Evolutionary conservation across 768 basidiomycete species (phyloP).

Genomic region (Amanita phalloides): DNA sequence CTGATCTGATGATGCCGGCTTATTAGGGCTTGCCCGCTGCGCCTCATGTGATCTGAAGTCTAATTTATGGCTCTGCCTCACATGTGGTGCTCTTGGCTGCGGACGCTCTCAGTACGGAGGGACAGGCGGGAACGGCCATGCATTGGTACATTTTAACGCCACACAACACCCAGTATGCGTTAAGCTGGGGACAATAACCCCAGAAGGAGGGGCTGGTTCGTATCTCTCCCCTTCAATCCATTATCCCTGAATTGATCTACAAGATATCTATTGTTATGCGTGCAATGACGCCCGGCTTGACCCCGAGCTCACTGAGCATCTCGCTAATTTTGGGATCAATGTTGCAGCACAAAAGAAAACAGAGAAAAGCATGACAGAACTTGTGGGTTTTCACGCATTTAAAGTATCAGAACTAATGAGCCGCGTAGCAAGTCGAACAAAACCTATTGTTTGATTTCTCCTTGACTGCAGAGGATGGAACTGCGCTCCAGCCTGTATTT

Average conservation of each 20-base stretch:
- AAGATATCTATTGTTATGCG: constrained; percentile 88
- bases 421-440: constrained; percentile 80
- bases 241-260: background rate
- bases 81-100: constrained; percentile 84
- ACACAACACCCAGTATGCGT: constrained; percentile 76
- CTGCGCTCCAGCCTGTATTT: constrained; percentile 79
- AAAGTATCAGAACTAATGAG: background rate
- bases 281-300: constrained; percentile 82
- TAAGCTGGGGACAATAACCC: constrained; percentile 93
- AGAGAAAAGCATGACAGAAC: constrained; percentile 93
- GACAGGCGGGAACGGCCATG: constrained; percentile 82
- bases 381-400: constrained; percentile 36
- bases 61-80: constrained; percentile 93
- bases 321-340: constrained; percentile 80
- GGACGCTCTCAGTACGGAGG: constrained; percentile 82
- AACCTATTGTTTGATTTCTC: constrained; percentile 94
- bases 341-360: constrained; percentile 78
- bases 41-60: constrained; percentile 73
- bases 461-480: constrained; percentile 76
- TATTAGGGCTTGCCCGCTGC: constrained; percentile 42
- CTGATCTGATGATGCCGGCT: background rate
- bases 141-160: constrained; percentile 61
- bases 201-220: constrained; percentile 84
- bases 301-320: constrained; percentile 61
- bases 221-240: background rate